Conservation (phyloP, 2,329 filamentous ascomycete species). For the Coniochaeta ligniaria region DNA sequence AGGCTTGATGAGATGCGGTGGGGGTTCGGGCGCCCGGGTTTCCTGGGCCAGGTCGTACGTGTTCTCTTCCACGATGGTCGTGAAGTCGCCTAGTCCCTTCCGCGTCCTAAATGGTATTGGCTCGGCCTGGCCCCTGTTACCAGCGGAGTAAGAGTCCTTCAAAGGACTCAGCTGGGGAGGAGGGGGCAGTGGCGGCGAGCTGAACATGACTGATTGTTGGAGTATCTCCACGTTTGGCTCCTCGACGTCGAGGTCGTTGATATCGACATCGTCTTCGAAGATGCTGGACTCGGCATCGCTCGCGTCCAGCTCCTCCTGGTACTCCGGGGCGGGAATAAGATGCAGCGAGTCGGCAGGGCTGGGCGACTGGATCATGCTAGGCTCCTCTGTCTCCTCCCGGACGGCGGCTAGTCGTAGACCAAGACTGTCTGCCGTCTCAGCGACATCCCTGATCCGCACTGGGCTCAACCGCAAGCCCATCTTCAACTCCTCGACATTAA, state of each 20-base stretch:
- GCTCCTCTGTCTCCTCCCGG: slow-evolving; percentile 35
- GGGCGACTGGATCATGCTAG: slow-evolving; percentile 15
- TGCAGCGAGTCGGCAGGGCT: slow-evolving; percentile 30
- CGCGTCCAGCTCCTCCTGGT: slow-evolving; percentile 15
- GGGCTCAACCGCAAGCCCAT: slow-evolving; percentile 60
- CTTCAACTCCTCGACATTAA: slow-evolving; percentile 61
- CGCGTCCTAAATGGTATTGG: slow-evolving; percentile 20
- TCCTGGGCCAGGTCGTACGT: slow-evolving; percentile 32
- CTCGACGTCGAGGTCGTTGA: slow-evolving; percentile 32
- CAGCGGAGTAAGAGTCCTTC: slow-evolving; percentile 42
- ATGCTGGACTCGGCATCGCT: slow-evolving; percentile 33
- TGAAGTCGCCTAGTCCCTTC: slow-evolving; percentile 29
- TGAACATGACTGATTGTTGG: slow-evolving; percentile 29
- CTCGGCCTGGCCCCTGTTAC: slow-evolving; percentile 31
- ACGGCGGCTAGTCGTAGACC: slow-evolving; percentile 35
- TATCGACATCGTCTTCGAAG: slow-evolving; percentile 34
- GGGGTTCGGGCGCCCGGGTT: slow-evolving; percentile 19
- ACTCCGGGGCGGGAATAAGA: slow-evolving; percentile 28
- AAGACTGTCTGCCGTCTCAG: slow-evolving; percentile 33
- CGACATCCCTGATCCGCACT: slow-evolving; percentile 45
- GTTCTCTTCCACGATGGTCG: slow-evolving; percentile 40
- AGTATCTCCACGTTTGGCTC: slow-evolving; percentile 38
- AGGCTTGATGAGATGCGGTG: slow-evolving; percentile 16
- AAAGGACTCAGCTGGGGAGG: slow-evolving; percentile 44
- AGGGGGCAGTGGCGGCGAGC: slow-evolving; percentile 33